These are phyloP conservation scores for Puccinia hordei DNA, from an alignment of 1,284 basidiomycete genomes.

Conservation along the genomic window DNA sequence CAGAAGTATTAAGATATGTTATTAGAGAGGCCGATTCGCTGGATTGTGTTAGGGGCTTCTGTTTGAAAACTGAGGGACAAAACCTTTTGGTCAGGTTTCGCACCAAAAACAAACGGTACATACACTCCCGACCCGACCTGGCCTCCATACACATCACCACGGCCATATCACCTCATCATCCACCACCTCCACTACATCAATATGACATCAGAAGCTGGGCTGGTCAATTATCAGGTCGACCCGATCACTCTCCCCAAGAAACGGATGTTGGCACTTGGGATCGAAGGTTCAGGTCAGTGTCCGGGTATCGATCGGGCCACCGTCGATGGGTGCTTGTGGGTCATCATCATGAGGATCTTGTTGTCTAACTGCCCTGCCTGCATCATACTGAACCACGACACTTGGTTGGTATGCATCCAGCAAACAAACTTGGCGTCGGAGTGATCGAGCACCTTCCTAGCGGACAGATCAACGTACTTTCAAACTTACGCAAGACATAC, in stretches of 20 bases:
- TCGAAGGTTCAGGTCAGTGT: conserved; percentile 49
- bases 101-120: too few species aligned
- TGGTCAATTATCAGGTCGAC: conserved; percentile 38
- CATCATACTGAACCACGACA: not conserved
- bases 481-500: conserved; percentile 86
- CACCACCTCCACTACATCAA: not conserved
- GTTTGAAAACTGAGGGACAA: too few species aligned
- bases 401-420: conserved; percentile 58
- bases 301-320: not conserved
- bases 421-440: conserved; percentile 97
- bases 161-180: too few species aligned
- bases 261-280: conserved; percentile 36
- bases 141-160: too few species aligned
- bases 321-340: conserved; percentile 13
- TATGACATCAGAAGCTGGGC: not conserved
- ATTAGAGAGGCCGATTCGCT: too few species aligned
- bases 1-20: too few species aligned
- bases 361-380: not conserved
- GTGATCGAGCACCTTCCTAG: conserved; percentile 74
- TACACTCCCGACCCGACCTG: too few species aligned
- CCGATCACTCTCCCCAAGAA: conserved; percentile 28
- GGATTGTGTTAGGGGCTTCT: too few species aligned
- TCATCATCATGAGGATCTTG: conserved; percentile 3
- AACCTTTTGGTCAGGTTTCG: too few species aligned
- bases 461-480: conserved; percentile 60